Evolutionary conservation across 2,329 filamentous ascomycete genomes (phyloP).

Genomic region (Sarocladiaceae sp.): DNA sequence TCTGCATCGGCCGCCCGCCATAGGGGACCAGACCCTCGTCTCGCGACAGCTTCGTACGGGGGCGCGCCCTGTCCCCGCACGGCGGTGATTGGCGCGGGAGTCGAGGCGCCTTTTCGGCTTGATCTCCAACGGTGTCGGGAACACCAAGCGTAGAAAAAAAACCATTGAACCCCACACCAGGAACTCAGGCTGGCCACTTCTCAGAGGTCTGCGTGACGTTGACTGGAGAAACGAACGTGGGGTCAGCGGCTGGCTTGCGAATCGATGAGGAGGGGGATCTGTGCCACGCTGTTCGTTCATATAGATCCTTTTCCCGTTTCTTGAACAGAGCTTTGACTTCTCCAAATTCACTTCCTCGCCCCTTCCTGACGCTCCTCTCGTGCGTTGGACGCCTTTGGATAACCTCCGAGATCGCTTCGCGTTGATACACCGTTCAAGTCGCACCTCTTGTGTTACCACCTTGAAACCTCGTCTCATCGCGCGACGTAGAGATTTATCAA

Average conservation of each 20-base stretch:
- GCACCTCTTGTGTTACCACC: no score
- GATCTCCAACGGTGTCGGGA: conserved; percentile 6
- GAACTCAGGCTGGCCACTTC: not conserved
- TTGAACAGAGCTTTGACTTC: no score
- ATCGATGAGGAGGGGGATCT: conserved; percentile 3
- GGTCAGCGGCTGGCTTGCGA: conserved; percentile 1
- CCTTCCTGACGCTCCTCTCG: no score
- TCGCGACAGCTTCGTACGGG: not conserved
- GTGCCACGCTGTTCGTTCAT: no score
- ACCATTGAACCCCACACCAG: conserved; percentile 5
- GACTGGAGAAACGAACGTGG: conserved; percentile 1
- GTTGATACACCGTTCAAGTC: no score
- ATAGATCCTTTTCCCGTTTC: no score
- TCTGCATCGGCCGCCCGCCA: not conserved
- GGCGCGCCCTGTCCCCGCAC: conserved; percentile 4
- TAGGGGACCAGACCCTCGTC: not conserved
- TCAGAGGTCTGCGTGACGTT: conserved; percentile 6
- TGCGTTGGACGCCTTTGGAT: no score
- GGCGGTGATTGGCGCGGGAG: conserved; percentile 13
- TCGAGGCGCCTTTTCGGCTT: conserved; percentile 9
- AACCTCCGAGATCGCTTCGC: no score
- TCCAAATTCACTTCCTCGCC: no score
- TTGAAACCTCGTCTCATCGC: no score
- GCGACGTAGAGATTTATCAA: no score
- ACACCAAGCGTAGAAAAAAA: conserved; percentile 6